Percentiles rank a stretch among this genome's conserved stretches.
phyloP scores from a whole-genome alignment of 257 asterid species.

The Lantana camara region DNA sequence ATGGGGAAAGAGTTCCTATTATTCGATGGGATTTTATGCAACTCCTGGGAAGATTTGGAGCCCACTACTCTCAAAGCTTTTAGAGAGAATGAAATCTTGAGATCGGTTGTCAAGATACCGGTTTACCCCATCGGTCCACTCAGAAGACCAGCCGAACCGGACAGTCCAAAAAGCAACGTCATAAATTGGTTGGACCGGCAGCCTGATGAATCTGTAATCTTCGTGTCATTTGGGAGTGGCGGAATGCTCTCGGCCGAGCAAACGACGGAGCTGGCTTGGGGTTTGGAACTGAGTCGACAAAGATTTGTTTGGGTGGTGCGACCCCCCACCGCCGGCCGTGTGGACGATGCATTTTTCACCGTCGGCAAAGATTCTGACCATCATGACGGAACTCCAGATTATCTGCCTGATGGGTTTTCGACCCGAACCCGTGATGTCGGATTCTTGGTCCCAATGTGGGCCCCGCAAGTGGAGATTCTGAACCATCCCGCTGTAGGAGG shows the following conservation, averaged over 20 bases:
- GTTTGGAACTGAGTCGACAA: conserved; percentile 58
- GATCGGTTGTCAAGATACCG: conserved; percentile 35
- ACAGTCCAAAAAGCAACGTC: background rate
- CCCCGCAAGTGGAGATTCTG: conserved; percentile 45
- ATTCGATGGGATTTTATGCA: conserved; percentile 65
- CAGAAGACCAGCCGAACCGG: conserved; percentile 36
- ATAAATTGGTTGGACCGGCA: conserved; percentile 59
- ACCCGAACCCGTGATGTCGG: conserved; percentile 38
- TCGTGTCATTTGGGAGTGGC: conserved; percentile 76
- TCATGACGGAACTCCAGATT: conserved; percentile 25
- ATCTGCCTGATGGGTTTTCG: conserved; percentile 51
- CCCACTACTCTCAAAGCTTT: conserved; percentile 50
- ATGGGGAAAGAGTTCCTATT: conserved; percentile 22
- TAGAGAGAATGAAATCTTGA: conserved; percentile 32
- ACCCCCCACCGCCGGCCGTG: conserved; percentile 36
- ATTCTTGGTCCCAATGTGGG: conserved; percentile 46
- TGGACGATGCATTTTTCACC: conserved; percentile 49
- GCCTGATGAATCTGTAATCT: conserved; percentile 52
- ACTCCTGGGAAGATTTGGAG: conserved; percentile 68
- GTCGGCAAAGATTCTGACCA: conserved; percentile 17
- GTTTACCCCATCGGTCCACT: conserved; percentile 70
- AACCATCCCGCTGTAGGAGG: conserved; percentile 57
- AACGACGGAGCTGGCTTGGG: conserved; percentile 58
- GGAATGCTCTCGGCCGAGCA: conserved; percentile 52
- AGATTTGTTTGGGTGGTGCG: conserved; percentile 75